These are phyloP conservation scores for Candida buenavistaensis DNA, from an alignment of 1,139 yeast genomes.

Conservation along the genomic window DNA sequence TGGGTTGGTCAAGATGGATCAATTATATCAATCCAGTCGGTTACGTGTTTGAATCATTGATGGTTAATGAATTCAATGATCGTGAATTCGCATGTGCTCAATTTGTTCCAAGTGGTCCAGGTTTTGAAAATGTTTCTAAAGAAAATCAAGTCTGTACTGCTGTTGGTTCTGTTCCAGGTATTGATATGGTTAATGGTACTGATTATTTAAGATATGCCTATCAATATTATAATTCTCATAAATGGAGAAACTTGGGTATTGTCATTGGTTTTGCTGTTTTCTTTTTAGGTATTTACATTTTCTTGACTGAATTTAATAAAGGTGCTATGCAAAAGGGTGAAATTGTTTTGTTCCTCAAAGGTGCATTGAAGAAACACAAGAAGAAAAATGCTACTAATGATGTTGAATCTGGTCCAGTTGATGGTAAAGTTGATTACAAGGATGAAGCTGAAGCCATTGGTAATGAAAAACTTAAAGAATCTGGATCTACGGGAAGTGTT, in stretches of 20 bases:
- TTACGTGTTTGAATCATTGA: conserved; percentile 55
- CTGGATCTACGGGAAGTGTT: not conserved
- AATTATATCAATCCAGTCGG: conserved; percentile 57
- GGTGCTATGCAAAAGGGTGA: conserved; percentile 87
- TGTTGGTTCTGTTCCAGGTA: conserved; percentile 66
- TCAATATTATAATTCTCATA: conserved; percentile 55
- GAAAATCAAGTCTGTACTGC: conserved; percentile 55
- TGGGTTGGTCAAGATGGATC: conserved; percentile 66
- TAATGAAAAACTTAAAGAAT: not conserved
- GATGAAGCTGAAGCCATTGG: conserved; percentile 33
- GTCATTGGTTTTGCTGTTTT: conserved; percentile 54
- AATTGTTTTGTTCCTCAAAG: conserved; percentile 55
- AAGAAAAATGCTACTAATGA: conserved; percentile 6
- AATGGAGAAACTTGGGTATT: conserved; percentile 87
- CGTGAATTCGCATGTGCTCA: conserved; percentile 48
- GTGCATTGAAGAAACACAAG: conserved; percentile 9
- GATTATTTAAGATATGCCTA: conserved; percentile 50
- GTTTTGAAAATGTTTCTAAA: conserved; percentile 27
- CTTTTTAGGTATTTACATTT: conserved; percentile 55
- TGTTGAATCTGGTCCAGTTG: conserved; percentile 7
- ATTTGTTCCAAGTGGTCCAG: conserved; percentile 47
- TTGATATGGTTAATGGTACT: conserved; percentile 54
- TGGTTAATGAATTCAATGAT: conserved; percentile 55
- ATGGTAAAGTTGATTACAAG: conserved; percentile 9
- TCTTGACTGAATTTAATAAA: conserved; percentile 63